Evolutionary conservation across 768 basidiomycete genomes (phyloP).

Genomic region (Stropharia rugosoannulata): DNA sequence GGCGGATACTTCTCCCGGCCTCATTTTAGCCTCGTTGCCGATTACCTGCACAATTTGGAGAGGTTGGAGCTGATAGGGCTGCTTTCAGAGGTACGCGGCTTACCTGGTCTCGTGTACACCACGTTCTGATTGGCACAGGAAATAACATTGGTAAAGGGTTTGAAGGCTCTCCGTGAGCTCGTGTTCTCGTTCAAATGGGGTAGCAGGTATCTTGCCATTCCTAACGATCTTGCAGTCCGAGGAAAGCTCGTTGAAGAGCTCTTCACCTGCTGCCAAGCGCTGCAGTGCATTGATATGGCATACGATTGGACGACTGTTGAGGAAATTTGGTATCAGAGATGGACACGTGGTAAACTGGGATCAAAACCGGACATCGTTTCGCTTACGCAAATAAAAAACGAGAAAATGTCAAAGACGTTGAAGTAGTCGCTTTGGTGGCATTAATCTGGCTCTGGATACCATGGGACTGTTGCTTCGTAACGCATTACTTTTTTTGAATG

Average conservation of each 20-base stretch:
- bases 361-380: background rate
- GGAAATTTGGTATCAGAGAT: constrained; percentile 15
- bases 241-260: constrained; percentile 4
- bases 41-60: constrained; percentile 4
- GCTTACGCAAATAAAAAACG: background rate
- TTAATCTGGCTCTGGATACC: too few relatives aligned
- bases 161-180: constrained; percentile 9
- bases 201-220: constrained; percentile 6
- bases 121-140: constrained; percentile 2
- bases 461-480: too few relatives aligned
- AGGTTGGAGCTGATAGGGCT: constrained; percentile 12
- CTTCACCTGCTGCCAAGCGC: constrained; percentile 3
- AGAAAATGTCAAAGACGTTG: background rate
- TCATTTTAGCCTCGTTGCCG: constrained; percentile 4
- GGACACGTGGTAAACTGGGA: constrained; percentile 2
- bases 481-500: too few relatives aligned
- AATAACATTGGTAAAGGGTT: constrained; percentile 4
- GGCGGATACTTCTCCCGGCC: constrained; percentile 17
- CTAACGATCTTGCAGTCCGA: constrained; percentile 1
- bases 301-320: constrained; percentile 7
- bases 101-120: background rate
- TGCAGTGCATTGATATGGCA: constrained; percentile 10
- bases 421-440: too few relatives aligned
- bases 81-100: background rate
- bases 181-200: constrained; percentile 13